Percentiles rank a stretch among this genome's conserved stretches.
Evolutionary conservation across 176 grass and related monocot species (phyloP).

Genomic region (Avena insularis): DNA sequence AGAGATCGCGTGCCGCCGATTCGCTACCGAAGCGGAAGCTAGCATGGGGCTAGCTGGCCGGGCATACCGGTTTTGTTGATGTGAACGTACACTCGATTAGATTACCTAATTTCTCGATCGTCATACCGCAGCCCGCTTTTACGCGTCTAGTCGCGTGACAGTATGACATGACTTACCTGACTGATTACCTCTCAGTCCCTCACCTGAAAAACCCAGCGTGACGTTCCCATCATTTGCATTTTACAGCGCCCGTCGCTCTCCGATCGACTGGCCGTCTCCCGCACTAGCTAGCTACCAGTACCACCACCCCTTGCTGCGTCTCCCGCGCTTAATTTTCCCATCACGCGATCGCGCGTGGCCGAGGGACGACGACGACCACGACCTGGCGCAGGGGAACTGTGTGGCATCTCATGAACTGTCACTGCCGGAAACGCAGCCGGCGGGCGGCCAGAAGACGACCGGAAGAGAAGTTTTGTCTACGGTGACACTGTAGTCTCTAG

Average conservation of each 20-base stretch:
- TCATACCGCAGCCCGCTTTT: slow-evolving; percentile 29
- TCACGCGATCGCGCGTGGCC: neutral
- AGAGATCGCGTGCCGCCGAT: slow-evolving; percentile 5
- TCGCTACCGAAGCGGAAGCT: neutral
- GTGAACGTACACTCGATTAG: slow-evolving; percentile 37
- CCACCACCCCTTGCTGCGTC: neutral
- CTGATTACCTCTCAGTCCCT: neutral
- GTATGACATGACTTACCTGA: neutral
- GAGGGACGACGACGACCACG: neutral
- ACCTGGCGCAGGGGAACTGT: neutral
- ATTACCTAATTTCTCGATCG: slow-evolving; percentile 54
- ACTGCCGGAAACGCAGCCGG: slow-evolving; percentile 15
- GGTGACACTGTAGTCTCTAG: neutral
- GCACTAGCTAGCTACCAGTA: slow-evolving; percentile 25
- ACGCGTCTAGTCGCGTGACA: slow-evolving; percentile 27
- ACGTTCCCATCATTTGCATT: slow-evolving; percentile 43
- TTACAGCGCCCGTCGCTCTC: slow-evolving; percentile 41
- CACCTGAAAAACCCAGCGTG: slow-evolving; percentile 41
- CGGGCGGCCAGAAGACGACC: slow-evolving; percentile 19
- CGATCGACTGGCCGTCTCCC: neutral
- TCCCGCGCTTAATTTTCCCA: neutral
- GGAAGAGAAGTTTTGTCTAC: slow-evolving; percentile 11
- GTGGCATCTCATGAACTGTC: slow-evolving; percentile 4
- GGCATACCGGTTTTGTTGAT: slow-evolving; percentile 66
- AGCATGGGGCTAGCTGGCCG: neutral